A percentile compares a stretch with the other conserved stretches of the same genome.
These are phyloP conservation scores for Venturia oleaginea DNA, from an alignment of 2,329 filamentous ascomycete species.

Conservation along the genomic window DNA sequence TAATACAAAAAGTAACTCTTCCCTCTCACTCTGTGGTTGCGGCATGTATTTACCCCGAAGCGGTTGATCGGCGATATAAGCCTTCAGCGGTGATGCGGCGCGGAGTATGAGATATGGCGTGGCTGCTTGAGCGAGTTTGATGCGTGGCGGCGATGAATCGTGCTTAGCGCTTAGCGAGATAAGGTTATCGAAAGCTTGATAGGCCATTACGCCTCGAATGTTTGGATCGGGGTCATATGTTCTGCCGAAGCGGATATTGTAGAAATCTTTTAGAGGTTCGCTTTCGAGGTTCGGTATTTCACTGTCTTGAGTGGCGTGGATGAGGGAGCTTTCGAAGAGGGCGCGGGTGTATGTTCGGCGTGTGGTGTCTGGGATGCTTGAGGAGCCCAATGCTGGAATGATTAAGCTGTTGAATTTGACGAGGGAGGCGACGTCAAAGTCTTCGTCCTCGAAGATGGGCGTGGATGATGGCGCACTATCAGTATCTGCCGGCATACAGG, in stretches of 20 bases:
- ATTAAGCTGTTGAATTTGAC: constrained; percentile 59
- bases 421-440: constrained; percentile 74
- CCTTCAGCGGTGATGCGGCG: constrained; percentile 67
- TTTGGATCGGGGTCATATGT: constrained; percentile 61
- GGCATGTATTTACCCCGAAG: constrained; percentile 74
- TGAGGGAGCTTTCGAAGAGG: constrained; percentile 73
- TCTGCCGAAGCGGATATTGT: constrained; percentile 57
- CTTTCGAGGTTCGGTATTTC: constrained; percentile 44
- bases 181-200: constrained; percentile 72
- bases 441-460: constrained; percentile 52
- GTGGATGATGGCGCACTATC: constrained; percentile 25
- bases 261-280: constrained; percentile 53
- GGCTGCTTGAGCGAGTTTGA: constrained; percentile 62
- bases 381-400: constrained; percentile 61
- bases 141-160: constrained; percentile 34
- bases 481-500: background rate
- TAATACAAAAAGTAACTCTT: constrained; percentile 67
- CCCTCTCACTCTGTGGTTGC: constrained; percentile 70
- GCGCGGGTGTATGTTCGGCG: constrained; percentile 63
- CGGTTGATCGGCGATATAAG: constrained; percentile 86
- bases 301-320: constrained; percentile 60
- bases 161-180: constrained; percentile 43
- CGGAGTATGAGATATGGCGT: constrained; percentile 77
- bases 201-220: constrained; percentile 62
- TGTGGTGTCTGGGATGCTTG: constrained; percentile 55